Evolutionary conservation across 306 rosid genomes (phyloP).

Genomic region (Begonia masoniana): DNA sequence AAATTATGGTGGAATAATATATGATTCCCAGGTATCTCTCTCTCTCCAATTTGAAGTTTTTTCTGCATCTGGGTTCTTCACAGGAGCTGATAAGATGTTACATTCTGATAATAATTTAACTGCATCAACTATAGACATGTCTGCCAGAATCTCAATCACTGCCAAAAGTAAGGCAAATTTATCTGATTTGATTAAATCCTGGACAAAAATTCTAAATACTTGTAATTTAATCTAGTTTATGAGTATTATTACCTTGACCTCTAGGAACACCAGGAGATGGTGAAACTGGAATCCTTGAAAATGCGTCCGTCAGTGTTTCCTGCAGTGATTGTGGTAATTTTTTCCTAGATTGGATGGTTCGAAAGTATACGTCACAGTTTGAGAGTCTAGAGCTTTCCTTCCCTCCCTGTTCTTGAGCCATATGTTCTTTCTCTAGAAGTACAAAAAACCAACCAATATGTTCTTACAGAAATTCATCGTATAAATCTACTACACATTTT

Average conservation of each 20-base stretch:
- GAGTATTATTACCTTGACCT: constrained; percentile 47
- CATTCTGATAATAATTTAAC: constrained; percentile 58
- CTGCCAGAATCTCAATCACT: constrained; percentile 79
- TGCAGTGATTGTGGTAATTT: constrained; percentile 53
- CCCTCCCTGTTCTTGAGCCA: constrained; percentile 36
- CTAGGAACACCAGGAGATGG: constrained; percentile 66
- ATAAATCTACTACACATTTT: not conserved
- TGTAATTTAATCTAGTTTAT: too few relatives aligned
- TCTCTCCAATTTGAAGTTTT: constrained; percentile 52
- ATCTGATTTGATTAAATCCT: too few relatives aligned
- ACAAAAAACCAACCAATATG: constrained; percentile 1
- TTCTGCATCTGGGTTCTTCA: constrained; percentile 38
- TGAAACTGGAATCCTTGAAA: constrained; percentile 66
- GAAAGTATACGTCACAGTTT: constrained; percentile 58
- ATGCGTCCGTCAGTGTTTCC: constrained; percentile 63
- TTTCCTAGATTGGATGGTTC: constrained; percentile 64
- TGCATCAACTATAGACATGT: constrained; percentile 48
- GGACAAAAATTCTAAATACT: too few relatives aligned
- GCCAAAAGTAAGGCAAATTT: constrained; percentile 3
- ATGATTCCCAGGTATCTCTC: constrained; percentile 66
- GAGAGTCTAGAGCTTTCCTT: constrained; percentile 16
- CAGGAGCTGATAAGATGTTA: constrained; percentile 88
- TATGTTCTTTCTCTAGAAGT: constrained; percentile 17
- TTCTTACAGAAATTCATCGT: not conserved
- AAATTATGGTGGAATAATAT: constrained; percentile 66